Evolutionary conservation across 2,329 filamentous ascomycete genomes (phyloP), one percentile per base, ranked within the genome.

Genomic region (Pyrenochaeta sp.): DNA sequence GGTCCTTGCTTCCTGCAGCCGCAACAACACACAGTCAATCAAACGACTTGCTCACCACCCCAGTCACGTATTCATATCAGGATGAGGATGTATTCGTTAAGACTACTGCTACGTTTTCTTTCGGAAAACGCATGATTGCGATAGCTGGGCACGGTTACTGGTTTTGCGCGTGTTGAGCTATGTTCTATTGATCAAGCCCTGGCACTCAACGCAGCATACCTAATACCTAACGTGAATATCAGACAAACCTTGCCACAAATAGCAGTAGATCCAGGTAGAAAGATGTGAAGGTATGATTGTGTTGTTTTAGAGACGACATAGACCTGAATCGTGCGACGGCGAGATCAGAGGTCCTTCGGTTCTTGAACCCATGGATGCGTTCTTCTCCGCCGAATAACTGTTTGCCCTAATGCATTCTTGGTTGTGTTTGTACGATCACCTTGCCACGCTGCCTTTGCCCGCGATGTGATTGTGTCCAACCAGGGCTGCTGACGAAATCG

Each of bases 1-100:
- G 55, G 55, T 33, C 21, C 17, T 2, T 32, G 7, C 33, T 27
- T 17, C 17, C 39, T 49, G 46, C 43, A 49, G 32, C 42, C 41
- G 40, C 55, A 18, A 18, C 40, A 51, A 46, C 23, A 30, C n/a
- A 18, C 35, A 18, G 12, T 37, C 35, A 37, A 37, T 37, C 6
- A 37, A 9, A 37, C 18, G 10, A 11, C 35, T 2, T n/a, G n/a
- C 9, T 37, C 6, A 10, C 20, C 35, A 20, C 35, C 17, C 11
- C 14, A n/a, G 5, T 20, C 6, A 7, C 14, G n/a, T 17, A 18
- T 37, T n/a, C 33, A 36, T 17, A 37, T 11, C 9, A 17, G 4
- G 2, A 7, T 36, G 33, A 3, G 33, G n/a, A 7, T n/a, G 3
- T 17, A 18, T 36, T 36, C 17, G 33, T n/a, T n/a, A 15, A 15